Evolutionary conservation across 305 asterid species (phyloP).

Genomic region (Striga hermonthica): DNA sequence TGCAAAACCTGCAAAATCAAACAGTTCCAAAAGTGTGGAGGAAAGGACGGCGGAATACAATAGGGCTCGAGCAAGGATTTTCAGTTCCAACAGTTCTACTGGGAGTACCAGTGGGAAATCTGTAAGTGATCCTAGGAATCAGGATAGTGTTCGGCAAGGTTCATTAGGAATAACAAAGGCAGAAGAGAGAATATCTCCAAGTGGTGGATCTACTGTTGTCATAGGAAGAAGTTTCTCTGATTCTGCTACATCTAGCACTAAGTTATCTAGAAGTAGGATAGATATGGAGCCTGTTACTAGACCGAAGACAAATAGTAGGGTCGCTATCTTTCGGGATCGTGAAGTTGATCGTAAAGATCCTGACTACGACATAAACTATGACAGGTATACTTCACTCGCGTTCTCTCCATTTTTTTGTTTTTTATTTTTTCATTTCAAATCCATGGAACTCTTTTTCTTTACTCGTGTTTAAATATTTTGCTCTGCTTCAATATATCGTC

Average conservation of each 20-base stretch:
- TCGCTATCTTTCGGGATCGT: conserved; percentile 94
- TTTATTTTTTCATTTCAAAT: not conserved
- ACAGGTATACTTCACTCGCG: conserved; percentile 48
- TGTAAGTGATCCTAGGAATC: conserved; percentile 60
- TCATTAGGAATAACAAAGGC: conserved; percentile 46
- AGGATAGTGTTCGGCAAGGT: conserved; percentile 56
- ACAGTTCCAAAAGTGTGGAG: conserved; percentile 86
- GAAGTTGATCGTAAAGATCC: conserved; percentile 95
- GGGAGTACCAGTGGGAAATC: conserved; percentile 55
- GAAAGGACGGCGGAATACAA: conserved; percentile 97
- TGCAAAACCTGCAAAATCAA: conserved; percentile 52
- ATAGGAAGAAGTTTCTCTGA: conserved; percentile 59
- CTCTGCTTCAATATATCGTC: conserved; percentile 1
- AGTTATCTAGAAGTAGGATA: conserved; percentile 65
- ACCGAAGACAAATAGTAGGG: conserved; percentile 61
- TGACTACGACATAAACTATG: conserved; percentile 89
- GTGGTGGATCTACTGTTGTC: conserved; percentile 48
- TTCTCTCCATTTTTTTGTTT: not conserved
- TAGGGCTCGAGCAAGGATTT: conserved; percentile 96
- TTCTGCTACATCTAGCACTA: conserved; percentile 65
- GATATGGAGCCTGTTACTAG: conserved; percentile 80
- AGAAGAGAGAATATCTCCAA: conserved; percentile 52
- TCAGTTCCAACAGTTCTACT: conserved; percentile 63
- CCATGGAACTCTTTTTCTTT: not conserved
- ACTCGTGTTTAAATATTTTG: not conserved